phyloP scores from a whole-genome alignment of 805 yeast genomes.

The Yarrowia sp. region DNA sequence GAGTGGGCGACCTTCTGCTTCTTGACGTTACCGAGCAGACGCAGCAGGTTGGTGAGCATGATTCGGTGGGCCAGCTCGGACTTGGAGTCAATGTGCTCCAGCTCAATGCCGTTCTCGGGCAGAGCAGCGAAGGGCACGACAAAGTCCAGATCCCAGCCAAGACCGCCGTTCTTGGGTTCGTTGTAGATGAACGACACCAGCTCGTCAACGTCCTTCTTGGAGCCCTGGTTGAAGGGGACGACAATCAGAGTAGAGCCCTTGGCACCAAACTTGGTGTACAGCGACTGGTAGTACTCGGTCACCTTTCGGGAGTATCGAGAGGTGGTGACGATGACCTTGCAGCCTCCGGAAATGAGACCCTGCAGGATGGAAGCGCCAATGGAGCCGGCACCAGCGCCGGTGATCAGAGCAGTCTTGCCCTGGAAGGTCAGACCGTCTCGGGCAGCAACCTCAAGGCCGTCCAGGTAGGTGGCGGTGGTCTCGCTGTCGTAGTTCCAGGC shows the following conservation, averaged over 20 bases:
- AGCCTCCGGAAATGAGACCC: slow-evolving; percentile 97
- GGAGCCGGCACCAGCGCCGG: slow-evolving; percentile 99
- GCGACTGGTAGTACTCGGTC: slow-evolving; percentile 91
- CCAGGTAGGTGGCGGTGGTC: slow-evolving; percentile 74
- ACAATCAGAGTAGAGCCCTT: slow-evolving; percentile 88
- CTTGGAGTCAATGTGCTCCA: slow-evolving; percentile 87
- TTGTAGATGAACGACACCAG: slow-evolving; percentile 82
- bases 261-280: slow-evolving; percentile 92
- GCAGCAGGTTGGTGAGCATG: slow-evolving; percentile 92
- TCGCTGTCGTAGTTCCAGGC: slow-evolving; percentile 81
- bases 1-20: slow-evolving; percentile 71
- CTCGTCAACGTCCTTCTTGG: slow-evolving; percentile 87
- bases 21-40: slow-evolving; percentile 90
- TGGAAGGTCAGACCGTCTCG: slow-evolving; percentile 88
- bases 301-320: slow-evolving; percentile 91
- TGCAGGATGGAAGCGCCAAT: slow-evolving; percentile 96
- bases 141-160: slow-evolving; percentile 97
- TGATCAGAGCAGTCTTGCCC: slow-evolving; percentile 83
- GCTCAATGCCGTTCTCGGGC: slow-evolving; percentile 96
- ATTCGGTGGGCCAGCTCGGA: slow-evolving; percentile 98
- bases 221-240: slow-evolving; percentile 98
- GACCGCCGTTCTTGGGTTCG: slow-evolving; percentile 79
- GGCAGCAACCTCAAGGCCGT: slow-evolving; percentile 91
- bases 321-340: slow-evolving; percentile 93
- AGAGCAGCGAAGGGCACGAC: slow-evolving; percentile 98